Base-by-base conservation (phyloP, 768 basidiomycete species). In the Suillus ampliporus region DNA sequence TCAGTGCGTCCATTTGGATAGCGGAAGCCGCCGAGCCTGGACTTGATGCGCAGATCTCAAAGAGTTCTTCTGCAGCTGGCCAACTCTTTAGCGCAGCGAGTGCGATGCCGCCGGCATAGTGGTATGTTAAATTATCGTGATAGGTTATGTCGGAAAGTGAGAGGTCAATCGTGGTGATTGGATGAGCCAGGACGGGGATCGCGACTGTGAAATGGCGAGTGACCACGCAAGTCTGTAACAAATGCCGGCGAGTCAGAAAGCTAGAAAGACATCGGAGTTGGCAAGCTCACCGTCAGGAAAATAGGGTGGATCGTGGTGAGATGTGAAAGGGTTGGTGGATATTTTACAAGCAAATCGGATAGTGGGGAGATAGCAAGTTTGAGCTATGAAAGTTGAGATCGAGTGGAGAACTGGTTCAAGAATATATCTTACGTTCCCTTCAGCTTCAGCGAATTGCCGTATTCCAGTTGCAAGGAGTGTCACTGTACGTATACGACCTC, bases 1-100 rank as follows among this genome's bases (percentile, higher is more conserved):
- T 96, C 68, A 90, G 78, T 0, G 94, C 94, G 70, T 95, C 94
- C 68, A 95, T 74, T 73, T 97, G 94, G 4, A 95, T 79, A 9
- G 89, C 86, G 4, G 86, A 82, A 0, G 87, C 85, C 44, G 75
- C 81, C 11, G 72, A 78, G 28, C 83, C 89, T 5, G 86, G 90
- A 23, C 84, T 83, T 38, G 84, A 85, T 26, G 88, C 87, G 62
- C 89, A 90, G 31, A 90, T 89, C 76, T 97, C 94, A 56, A 95
- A 89, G 65, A 84, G 88, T 60, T 92, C 89, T 61, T 87, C 86
- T 0, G 94, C 91, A 10, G 88, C 82, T 2, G 78, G 68, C 86
- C 89, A 95, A 19, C 79, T 79, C 67, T 87, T 87, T 47, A 92
- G 78, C 0, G 86, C 86, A 10, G 80, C 76, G 1, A 89, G 80